Evolutionary conservation across 768 basidiomycete genomes (phyloP).

Genomic region (Vararia minispora): DNA sequence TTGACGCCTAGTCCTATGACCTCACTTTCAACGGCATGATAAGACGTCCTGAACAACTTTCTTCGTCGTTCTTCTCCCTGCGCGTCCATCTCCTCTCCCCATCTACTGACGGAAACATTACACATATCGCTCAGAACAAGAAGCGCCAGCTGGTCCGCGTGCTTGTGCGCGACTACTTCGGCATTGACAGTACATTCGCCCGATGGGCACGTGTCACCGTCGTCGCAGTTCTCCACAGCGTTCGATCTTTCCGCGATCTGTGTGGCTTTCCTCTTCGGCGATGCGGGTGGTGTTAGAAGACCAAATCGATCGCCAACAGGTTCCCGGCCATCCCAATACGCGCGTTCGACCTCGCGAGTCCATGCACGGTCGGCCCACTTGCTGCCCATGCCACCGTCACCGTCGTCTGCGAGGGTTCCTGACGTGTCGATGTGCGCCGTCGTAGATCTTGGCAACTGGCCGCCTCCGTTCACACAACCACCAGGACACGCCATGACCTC

Average conservation of each 20-base stretch:
- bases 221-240: background rate
- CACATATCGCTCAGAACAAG: constrained; percentile 33
- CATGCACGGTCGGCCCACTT: constrained; percentile 81
- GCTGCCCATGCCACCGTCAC: constrained; percentile 30
- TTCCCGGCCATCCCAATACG: constrained; percentile 56
- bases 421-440: constrained; percentile 3
- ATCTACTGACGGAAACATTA: constrained; percentile 21
- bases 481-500: constrained; percentile 99
- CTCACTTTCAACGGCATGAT: constrained; percentile 80
- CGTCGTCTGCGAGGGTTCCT: constrained; percentile 5
- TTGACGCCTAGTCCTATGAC: constrained; percentile 39
- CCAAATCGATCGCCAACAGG: constrained; percentile 8
- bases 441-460: constrained; percentile 51
- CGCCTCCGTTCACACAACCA: constrained; percentile 96
- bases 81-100: constrained; percentile 25
- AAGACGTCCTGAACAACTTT: constrained; percentile 62
- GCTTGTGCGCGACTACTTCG: background rate
- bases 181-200: background rate
- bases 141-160: constrained; percentile 27
- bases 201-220: too few species aligned
- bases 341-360: constrained; percentile 69
- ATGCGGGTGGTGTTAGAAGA: constrained; percentile 34
- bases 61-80: constrained; percentile 32
- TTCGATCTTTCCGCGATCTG: background rate
- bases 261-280: constrained; percentile 18